Percentiles rank a stretch among this genome's conserved stretches.
phyloP scores from a whole-genome alignment of 805 yeast genomes.

The Brettanomyces nanus region DNA sequence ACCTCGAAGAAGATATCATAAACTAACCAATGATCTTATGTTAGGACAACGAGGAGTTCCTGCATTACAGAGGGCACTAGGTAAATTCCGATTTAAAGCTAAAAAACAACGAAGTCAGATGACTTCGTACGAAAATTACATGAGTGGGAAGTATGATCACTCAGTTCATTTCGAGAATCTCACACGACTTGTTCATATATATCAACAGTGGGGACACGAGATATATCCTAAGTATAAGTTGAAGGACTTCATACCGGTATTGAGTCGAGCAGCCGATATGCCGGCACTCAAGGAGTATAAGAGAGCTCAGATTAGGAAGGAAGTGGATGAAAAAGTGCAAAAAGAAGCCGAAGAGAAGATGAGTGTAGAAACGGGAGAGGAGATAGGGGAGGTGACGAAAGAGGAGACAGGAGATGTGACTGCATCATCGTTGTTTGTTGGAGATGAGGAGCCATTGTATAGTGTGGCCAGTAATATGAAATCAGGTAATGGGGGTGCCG shows the following conservation, averaged over 20 bases:
- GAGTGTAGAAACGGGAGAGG: too few species aligned
- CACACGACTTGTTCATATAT: slow-evolving; percentile 40
- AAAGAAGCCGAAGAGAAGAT: not conserved
- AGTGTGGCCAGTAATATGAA: not conserved
- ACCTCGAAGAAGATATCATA: slow-evolving; percentile 28
- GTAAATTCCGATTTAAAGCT: slow-evolving; percentile 17
- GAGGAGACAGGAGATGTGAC: too few species aligned
- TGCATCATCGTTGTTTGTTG: slow-evolving; percentile 1
- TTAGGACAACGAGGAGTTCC: slow-evolving; percentile 52
- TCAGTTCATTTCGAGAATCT: slow-evolving; percentile 43
- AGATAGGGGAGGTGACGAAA: too few species aligned
- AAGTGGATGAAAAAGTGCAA: slow-evolving; percentile 15
- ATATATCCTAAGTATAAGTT: slow-evolving; percentile 77
- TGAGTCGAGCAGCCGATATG: slow-evolving; percentile 40
- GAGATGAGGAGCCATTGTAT: slow-evolving; percentile 2
- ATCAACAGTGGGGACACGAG: slow-evolving; percentile 70
- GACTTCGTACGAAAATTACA: slow-evolving; percentile 17
- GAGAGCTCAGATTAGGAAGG: slow-evolving; percentile 31
- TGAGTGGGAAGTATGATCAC: slow-evolving; percentile 18
- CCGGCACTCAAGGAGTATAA: slow-evolving; percentile 35
- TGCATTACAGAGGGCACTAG: slow-evolving; percentile 31
- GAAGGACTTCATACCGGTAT: slow-evolving; percentile 52
- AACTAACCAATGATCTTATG: slow-evolving; percentile 44
- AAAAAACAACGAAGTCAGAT: slow-evolving; percentile 14
- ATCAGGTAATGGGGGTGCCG: not conserved